Evolutionary conservation across 2,329 filamentous ascomycete species (phyloP), one percentile per base, ranked within the genome.

Genomic region (Pestalotiopsis sp.): DNA sequence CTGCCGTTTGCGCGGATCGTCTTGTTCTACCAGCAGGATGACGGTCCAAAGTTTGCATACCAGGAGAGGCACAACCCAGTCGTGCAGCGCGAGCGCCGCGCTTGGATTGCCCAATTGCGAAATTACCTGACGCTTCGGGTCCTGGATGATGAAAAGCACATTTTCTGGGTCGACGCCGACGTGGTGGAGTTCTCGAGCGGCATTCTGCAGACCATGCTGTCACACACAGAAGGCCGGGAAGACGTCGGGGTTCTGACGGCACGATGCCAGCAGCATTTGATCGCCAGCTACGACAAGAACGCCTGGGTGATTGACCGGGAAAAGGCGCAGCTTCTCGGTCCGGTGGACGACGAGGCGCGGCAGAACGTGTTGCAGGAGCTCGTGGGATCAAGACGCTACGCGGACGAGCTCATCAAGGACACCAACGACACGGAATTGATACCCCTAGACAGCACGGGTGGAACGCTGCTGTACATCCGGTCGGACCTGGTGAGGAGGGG

Each of bases 161-260:
- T 80, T 25, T 62, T 81, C 31, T 81, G 79, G 79, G 64, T 80
- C 7, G 79, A 81, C 65, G 75, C 78, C n/a, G 79, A 80, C 68
- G 73, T 80, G 25, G 78, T 77, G 36, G 76, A 77, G 64, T 70
- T 80, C 11, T 79, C 78, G 0, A 49, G 68, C 1, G 74, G 73
- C 1, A 71, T 81, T 56, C 70, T 80, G 23, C 75, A 78, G 71
- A 72, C 71, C 36, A 80, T 80, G 75, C 69, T 77, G 27, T 66
- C 64, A 1, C 76, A 79, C 56, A 74, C 77, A 3, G 70, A 70
- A 58, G 70, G 64, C 7, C 73, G 71, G 13, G 70, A 70, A 9
- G 73, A 77, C 23, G 75, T 76, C 11, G 77, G 78, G 3, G 72
- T 80, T 52, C 73, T 80, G 63, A 80, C 79, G 13, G 75, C 78